Evolutionary conservation across 176 grass and related monocot species (phyloP).

Genomic region (Puya raimondii): DNA sequence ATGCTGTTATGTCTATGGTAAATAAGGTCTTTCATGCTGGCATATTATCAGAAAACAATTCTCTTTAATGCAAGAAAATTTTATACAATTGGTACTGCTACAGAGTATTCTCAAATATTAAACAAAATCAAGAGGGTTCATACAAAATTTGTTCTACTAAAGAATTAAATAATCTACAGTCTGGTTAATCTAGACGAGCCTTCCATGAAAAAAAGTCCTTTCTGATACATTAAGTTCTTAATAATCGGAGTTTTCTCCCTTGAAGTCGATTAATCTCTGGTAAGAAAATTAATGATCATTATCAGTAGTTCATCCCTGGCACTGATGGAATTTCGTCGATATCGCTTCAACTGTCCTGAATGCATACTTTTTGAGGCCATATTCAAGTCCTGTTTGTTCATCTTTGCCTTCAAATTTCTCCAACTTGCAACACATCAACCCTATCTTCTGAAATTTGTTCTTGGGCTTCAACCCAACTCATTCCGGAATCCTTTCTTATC

Average conservation of each 20-base stretch:
- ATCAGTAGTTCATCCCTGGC: too few relatives aligned
- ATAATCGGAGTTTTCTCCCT: too few relatives aligned
- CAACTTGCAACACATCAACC: conserved; percentile 26
- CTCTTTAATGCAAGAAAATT: background rate
- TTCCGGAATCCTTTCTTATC: conserved; percentile 42
- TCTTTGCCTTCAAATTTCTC: conserved; percentile 17
- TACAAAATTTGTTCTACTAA: background rate
- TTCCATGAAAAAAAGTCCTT: too few relatives aligned
- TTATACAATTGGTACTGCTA: background rate
- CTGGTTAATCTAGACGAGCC: too few relatives aligned
- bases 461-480: conserved; percentile 40
- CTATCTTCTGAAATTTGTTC: conserved; percentile 21
- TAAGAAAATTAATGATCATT: too few relatives aligned
- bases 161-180: background rate
- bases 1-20: conserved; percentile 7
- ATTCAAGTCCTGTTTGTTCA: background rate
- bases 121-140: background rate
- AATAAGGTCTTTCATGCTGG: background rate
- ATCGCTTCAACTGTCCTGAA: too few relatives aligned
- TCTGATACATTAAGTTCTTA: too few relatives aligned
- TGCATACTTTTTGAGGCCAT: background rate
- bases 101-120: background rate
- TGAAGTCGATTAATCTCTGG: too few relatives aligned
- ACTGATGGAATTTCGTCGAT: too few relatives aligned
- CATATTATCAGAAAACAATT: background rate